Conservation (phyloP, 805 yeast species). For the Saturnispora dispora region DNA sequence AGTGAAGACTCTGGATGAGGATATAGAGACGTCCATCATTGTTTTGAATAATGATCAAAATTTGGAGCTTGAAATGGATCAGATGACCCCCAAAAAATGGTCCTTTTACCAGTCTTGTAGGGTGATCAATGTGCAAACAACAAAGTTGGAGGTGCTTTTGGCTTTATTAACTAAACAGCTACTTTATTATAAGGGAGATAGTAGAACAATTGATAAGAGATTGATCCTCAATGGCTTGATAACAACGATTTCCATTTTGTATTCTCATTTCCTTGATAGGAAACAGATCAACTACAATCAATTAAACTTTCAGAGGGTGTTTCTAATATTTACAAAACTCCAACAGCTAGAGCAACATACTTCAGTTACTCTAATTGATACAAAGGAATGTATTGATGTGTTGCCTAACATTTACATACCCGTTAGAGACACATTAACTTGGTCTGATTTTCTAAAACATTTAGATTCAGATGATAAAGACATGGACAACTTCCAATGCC, state of each 20-base stretch:
- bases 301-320: constrained; percentile 13
- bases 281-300: constrained; percentile 7
- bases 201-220: not conserved
- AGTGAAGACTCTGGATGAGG: not conserved
- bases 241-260: constrained; percentile 17
- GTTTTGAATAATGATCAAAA: not conserved
- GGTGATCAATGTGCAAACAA: not conserved
- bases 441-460: not conserved
- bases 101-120: not conserved
- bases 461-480: not conserved
- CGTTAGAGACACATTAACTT: not conserved
- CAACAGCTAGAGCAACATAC: constrained; percentile 7
- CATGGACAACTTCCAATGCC: not conserved
- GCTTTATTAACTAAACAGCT: not conserved
- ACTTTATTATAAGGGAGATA: not conserved
- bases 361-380: constrained; percentile 17
- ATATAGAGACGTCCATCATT: not conserved
- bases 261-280: constrained; percentile 14
- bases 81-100: constrained; percentile 2
- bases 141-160: not conserved
- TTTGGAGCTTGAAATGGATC: not conserved
- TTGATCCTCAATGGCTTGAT: constrained; percentile 22
- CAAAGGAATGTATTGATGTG: constrained; percentile 12
- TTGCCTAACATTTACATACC: constrained; percentile 9
- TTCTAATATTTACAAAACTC: constrained; percentile 14